Base-by-base conservation (phyloP, 371 early-diverging fungal genomes). In the Dinochytrium kinnereticum region DNA sequence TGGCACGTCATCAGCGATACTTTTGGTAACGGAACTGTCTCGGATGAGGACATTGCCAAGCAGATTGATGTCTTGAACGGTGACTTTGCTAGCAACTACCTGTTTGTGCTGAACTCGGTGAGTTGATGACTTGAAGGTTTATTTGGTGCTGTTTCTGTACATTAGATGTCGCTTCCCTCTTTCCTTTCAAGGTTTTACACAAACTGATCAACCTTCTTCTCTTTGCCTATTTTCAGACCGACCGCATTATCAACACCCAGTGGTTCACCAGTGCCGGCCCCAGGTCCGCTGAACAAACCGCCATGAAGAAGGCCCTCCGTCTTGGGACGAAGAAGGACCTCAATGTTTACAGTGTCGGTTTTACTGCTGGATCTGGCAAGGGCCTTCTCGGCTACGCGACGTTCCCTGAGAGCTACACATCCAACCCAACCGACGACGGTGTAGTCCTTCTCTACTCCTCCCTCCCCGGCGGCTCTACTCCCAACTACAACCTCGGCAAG, bases 331-430 rank as follows among this genome's bases (percentile, higher is more conserved):
- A n/a, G n/a, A 17, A 2, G 28, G 68, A 3, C 33, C 36, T 73
- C 28, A 73, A 73, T 59, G 33, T 73, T 24, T 73, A 67, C 59
- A 57, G 50, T 28, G 73, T 73, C 55, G 68, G 68, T 33, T 73
- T 73, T 65, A 53, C 64, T 38, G 17, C 61, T 26, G 59, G 59
- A n/a, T 28, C 59, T 1, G 70, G 71, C 7, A 38, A 59, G 17
- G 64, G 71, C 28, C 64, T 64, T 36, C 71, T 70, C 7, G 71
- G 71, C 19, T 70, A 70, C 64, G 64, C 64, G 24, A 72, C 64
- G 33, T 72, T 70, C 40, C 72, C 72, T 37, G 40, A 38, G 7
- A 51, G 7, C 55, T 74, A 69, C 74, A 10, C 2, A 17, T 1
- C 19, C 39, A 38, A 26, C 66, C 74, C 69, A 7, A 57, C 1